These are phyloP conservation scores for Trypanosoma lewisi DNA, from an alignment of 208 protist species.

Conservation along the genomic window DNA sequence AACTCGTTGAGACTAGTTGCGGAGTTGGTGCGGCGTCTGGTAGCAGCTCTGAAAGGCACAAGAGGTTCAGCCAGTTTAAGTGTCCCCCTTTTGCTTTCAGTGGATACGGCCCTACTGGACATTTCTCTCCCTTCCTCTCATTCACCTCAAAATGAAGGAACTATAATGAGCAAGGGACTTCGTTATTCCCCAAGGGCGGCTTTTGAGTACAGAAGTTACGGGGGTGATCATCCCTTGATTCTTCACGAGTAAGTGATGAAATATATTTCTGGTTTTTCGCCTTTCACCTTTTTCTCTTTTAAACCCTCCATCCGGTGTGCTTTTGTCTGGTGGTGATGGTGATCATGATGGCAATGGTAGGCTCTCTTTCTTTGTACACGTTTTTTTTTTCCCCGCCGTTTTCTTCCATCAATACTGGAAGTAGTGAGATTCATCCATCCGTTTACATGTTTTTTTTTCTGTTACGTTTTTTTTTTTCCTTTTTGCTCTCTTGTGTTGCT, in stretches of 20 bases:
- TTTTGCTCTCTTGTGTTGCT: no score
- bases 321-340: no score
- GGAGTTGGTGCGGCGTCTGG: constrained; percentile 46
- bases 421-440: no score
- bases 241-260: background rate
- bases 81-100: constrained; percentile 16
- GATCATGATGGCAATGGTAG: no score
- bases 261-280: constrained; percentile 4
- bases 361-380: no score
- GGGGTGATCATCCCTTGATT: constrained; percentile 18
- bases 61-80: background rate
- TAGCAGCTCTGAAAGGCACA: constrained; percentile 12
- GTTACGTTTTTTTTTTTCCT: background rate
- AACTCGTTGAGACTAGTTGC: constrained; percentile 44
- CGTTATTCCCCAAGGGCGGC: constrained; percentile 19
- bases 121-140: background rate
- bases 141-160: background rate
- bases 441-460: no score
- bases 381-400: no score
- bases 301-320: no score
- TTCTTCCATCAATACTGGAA: no score
- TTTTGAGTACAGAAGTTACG: constrained; percentile 19
- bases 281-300: background rate
- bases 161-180: constrained; percentile 15
- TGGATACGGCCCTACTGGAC: constrained; percentile 6